Percentiles rank a stretch among this genome's conserved stretches.
Conservation (phyloP, 2,329 filamentous ascomycete genomes). For the Trichoderma oligosporum region DNA sequence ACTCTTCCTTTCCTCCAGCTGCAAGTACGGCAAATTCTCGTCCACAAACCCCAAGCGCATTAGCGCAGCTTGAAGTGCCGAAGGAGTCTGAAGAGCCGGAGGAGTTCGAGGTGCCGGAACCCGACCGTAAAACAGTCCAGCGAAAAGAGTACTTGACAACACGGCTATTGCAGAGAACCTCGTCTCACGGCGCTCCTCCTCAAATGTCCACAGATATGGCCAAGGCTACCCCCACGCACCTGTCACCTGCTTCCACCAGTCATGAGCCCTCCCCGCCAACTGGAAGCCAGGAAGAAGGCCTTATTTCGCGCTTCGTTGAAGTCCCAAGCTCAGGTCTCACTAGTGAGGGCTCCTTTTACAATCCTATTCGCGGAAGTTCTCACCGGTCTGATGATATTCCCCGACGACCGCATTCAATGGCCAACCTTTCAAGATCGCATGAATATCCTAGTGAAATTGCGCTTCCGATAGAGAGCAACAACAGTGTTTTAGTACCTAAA, state of each 20-base stretch:
- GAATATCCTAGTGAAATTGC: conserved; percentile 25
- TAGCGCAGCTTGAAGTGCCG: conserved; percentile 18
- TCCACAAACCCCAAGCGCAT: conserved; percentile 35
- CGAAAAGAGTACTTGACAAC: conserved; percentile 67
- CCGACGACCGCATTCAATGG: conserved; percentile 42
- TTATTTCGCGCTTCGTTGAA: conserved; percentile 60
- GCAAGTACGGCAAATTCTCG: conserved; percentile 34
- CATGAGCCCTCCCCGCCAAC: conserved; percentile 27
- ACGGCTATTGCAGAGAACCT: conserved; percentile 60
- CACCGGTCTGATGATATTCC: conserved; percentile 34
- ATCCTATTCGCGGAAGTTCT: conserved; percentile 29
- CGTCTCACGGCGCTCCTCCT: conserved; percentile 58
- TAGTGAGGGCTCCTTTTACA: conserved; percentile 52
- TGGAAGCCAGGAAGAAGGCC: conserved; percentile 41
- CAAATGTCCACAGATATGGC: conserved; percentile 59
- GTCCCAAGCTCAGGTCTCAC: conserved; percentile 47
- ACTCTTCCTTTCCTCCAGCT: conserved; percentile 42
- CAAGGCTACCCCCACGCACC: conserved; percentile 38
- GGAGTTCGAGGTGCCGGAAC: no score
- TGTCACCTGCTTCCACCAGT: conserved; percentile 32
- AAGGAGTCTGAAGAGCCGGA: no score
- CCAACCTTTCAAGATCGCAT: conserved; percentile 31
- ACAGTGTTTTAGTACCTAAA: conserved; percentile 48
- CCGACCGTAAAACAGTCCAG: conserved; percentile 32
- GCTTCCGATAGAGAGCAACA: conserved; percentile 33